A percentile compares a stretch with the other conserved stretches of the same genome.
phyloP scores from a whole-genome alignment of 352 stramenopile genomes.

The Phytophthora vignae region DNA sequence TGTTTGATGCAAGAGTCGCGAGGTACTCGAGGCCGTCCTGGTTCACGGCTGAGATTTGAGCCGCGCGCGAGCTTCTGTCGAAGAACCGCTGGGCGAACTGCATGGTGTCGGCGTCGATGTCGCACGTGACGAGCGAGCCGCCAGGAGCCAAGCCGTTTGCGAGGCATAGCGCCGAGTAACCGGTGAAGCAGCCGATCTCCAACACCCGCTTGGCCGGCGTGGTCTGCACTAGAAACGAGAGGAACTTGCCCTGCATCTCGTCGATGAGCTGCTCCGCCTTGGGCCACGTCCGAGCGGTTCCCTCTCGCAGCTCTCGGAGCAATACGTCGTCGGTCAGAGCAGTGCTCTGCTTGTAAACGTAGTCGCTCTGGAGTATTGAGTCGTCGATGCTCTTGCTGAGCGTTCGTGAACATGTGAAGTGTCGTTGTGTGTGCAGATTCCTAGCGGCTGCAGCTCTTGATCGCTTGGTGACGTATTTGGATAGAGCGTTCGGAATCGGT shows the following conservation, averaged over 20 bases:
- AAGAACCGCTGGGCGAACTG: slow-evolving; percentile 65
- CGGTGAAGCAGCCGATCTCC: slow-evolving; percentile 95
- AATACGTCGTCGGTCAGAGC: slow-evolving; percentile 38
- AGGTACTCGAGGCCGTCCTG: slow-evolving; percentile 58
- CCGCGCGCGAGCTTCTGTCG: slow-evolving; percentile 38
- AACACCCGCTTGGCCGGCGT: slow-evolving; percentile 78
- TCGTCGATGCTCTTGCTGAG: slow-evolving; percentile 43
- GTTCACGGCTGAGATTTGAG: slow-evolving; percentile 51
- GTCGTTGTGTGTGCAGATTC: slow-evolving; percentile 22
- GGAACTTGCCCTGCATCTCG: slow-evolving; percentile 63
- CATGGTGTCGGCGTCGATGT: slow-evolving; percentile 60
- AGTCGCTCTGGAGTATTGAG: slow-evolving; percentile 29
- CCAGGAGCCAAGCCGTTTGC: slow-evolving; percentile 47
- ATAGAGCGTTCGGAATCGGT: slow-evolving; percentile 46
- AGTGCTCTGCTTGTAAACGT: slow-evolving; percentile 39
- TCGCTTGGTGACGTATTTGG: slow-evolving; percentile 31
- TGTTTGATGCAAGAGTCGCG: slow-evolving; percentile 19
- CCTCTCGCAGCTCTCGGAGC: slow-evolving; percentile 49
- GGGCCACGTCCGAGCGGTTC: slow-evolving; percentile 46
- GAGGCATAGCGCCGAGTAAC: slow-evolving; percentile 93
- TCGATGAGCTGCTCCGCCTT: slow-evolving; percentile 72
- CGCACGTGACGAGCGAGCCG: slow-evolving; percentile 61
- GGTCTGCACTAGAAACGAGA: slow-evolving; percentile 83
- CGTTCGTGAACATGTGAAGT: slow-evolving; percentile 31
- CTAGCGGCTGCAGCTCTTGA: slow-evolving; percentile 38